Percentiles rank a stretch among this genome's conserved stretches.
These are phyloP conservation scores for Maudiozyma serrabonitensis DNA, from an alignment of 805 yeast genomes.

Conservation along the genomic window DNA sequence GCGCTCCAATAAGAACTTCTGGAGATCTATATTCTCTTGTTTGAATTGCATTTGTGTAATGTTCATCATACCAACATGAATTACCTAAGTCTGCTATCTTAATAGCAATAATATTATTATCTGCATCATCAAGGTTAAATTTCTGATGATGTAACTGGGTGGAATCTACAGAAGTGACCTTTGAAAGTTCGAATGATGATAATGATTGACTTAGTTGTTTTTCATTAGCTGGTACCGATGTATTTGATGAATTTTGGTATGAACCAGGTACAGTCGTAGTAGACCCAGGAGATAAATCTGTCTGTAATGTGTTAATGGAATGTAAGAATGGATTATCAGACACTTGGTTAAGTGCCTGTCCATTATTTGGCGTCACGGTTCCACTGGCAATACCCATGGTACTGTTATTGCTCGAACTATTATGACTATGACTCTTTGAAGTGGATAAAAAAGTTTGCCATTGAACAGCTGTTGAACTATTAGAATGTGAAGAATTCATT, in stretches of 20 bases:
- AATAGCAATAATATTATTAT: conserved; percentile 52
- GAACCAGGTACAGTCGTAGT: neutral
- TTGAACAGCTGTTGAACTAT: conserved; percentile 6
- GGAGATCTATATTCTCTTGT: conserved; percentile 92
- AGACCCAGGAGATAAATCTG: neutral
- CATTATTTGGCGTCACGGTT: neutral
- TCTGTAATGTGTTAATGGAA: neutral
- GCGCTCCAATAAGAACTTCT: conserved; percentile 67
- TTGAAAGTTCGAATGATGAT: conserved; percentile 31
- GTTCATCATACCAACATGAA: conserved; percentile 73
- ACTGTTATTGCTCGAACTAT: neutral
- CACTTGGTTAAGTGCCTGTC: neutral
- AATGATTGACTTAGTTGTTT: conserved; percentile 28
- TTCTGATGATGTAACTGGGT: neutral
- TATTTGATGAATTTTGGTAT: neutral
- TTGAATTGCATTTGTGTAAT: conserved; percentile 82
- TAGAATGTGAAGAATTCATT: conserved; percentile 8
- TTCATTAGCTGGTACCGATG: conserved; percentile 1
- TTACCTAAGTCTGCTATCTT: conserved; percentile 93
- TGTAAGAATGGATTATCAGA: neutral
- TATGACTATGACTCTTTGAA: neutral
- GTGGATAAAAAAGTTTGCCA: neutral
- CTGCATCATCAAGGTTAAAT: neutral
- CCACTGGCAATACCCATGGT: neutral
- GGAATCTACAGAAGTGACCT: neutral